Evolutionary conservation across 129 eudicot species (phyloP), one percentile per base, ranked within the genome.

Genomic region (Chrysanthemum seticuspe): DNA sequence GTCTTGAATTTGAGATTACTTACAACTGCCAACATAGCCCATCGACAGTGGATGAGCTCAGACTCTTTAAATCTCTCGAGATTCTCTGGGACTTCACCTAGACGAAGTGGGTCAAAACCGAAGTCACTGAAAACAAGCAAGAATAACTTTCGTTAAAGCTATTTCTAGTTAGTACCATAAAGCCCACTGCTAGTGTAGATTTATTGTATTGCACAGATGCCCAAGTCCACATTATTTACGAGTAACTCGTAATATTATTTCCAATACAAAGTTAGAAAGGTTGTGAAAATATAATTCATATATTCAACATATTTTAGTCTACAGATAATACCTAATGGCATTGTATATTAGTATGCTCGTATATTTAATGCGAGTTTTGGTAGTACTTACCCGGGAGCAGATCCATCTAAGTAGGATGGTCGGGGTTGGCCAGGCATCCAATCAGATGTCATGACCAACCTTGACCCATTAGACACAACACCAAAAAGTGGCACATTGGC

Each of bases 1-100:
- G 10, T 40, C 4, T 50, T 10, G 29, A 29, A 25, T 15, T 34
- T 23, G 27, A 47, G 40, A 56, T n/a, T 71, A 78, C 91, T 87
- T 85, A 94, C 99, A 31, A 94, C 96, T 68, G 99, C 96, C 67
- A 94, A 90, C 99, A 94, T 94, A 49, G 99, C 99, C 99, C 99
- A 94, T 88, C 99, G 83, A 87, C 99, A 94, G 85, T 94, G 99
- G 64, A 71, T 71, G 79, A 94, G 85, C 71, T 94, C 99, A 11
- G 97, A 90, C 76, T 94, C 99, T 78, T 94, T 94, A 79, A 80
- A 94, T 69, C 99, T 86, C 82, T 94, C 97, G 1, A 94, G 85
- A 70, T 94, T 94, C 70, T 84, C 97, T 15, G 99, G 99, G 45
- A 94, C 99, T 67, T 80, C 86, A 10, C 97, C 99, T 5, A 94